Evolutionary conservation across 805 yeast species (phyloP).

Genomic region (Saturnispora besseyi): DNA sequence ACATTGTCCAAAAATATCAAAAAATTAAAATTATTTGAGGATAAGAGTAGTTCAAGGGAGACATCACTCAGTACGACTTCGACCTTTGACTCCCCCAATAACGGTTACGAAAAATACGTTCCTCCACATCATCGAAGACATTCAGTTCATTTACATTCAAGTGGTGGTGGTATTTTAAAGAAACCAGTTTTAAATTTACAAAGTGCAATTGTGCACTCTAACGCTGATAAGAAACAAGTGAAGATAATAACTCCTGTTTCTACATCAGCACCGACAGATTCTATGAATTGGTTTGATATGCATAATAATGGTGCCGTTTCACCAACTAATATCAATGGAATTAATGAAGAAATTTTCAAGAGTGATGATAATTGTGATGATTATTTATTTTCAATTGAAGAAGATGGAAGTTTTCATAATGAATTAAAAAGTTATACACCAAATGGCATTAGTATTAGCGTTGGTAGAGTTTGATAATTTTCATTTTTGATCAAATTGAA

Average conservation of each 20-base stretch:
- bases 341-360: background rate
- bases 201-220: background rate
- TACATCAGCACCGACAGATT: slow-evolving; percentile 32
- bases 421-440: background rate
- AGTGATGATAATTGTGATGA: slow-evolving; percentile 10
- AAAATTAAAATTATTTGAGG: slow-evolving; percentile 9
- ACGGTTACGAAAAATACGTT: slow-evolving; percentile 29
- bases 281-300: slow-evolving; percentile 27
- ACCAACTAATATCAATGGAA: background rate
- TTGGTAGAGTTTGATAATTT: background rate
- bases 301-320: background rate
- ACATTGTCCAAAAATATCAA: background rate
- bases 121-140: slow-evolving; percentile 47
- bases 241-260: slow-evolving; percentile 19
- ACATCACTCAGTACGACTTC: slow-evolving; percentile 22
- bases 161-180: slow-evolving; percentile 15
- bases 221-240: slow-evolving; percentile 14
- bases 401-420: slow-evolving; percentile 8
- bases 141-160: slow-evolving; percentile 24
- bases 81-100: slow-evolving; percentile 20
- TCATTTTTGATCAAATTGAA: background rate
- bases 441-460: background rate
- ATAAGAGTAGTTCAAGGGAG: slow-evolving; percentile 18
- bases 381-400: slow-evolving; percentile 14
- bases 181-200: slow-evolving; percentile 6